These are phyloP conservation scores for Diversispora eburnea DNA, from an alignment of 192 early-diverging fungal genomes.

Conservation along the genomic window DNA sequence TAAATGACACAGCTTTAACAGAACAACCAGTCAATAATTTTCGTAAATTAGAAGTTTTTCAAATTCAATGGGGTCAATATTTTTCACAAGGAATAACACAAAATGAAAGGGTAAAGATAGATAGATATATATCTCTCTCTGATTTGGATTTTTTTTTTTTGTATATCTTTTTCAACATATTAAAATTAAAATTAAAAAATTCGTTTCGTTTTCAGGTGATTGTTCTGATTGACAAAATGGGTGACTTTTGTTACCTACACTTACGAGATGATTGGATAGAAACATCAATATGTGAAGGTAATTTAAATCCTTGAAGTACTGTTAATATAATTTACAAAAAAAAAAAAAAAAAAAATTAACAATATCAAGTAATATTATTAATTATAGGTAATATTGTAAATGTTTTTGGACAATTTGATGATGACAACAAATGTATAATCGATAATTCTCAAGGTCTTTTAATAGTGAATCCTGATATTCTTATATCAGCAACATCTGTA, in stretches of 20 bases:
- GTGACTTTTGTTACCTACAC: conserved; percentile 29
- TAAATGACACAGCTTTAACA: too few species aligned
- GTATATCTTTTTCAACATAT: not conserved
- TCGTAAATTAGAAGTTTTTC: not conserved
- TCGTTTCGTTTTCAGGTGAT: not conserved
- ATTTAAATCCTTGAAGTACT: not conserved
- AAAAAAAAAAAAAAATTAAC: not conserved
- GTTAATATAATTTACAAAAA: not conserved
- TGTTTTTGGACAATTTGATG: conserved; percentile 39
- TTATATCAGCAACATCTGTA: conserved; percentile 74
- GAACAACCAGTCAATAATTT: not conserved
- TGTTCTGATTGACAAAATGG: not conserved
- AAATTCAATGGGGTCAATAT: not conserved
- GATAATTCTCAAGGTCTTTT: conserved; percentile 58
- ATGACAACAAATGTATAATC: conserved; percentile 44
- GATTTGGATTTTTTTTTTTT: not conserved
- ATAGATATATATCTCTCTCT: too few species aligned
- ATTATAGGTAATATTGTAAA: conserved; percentile 64
- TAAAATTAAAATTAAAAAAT: not conserved
- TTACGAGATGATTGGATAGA: conserved; percentile 70
- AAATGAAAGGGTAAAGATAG: not conserved
- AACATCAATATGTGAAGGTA: conserved; percentile 48
- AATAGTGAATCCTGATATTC: conserved; percentile 76
- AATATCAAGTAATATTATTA: not conserved
- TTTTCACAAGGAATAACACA: not conserved